Evolutionary conservation across 768 basidiomycete genomes (phyloP), one percentile per base, ranked within the genome.

Genomic region (Tulasnella sp.): DNA sequence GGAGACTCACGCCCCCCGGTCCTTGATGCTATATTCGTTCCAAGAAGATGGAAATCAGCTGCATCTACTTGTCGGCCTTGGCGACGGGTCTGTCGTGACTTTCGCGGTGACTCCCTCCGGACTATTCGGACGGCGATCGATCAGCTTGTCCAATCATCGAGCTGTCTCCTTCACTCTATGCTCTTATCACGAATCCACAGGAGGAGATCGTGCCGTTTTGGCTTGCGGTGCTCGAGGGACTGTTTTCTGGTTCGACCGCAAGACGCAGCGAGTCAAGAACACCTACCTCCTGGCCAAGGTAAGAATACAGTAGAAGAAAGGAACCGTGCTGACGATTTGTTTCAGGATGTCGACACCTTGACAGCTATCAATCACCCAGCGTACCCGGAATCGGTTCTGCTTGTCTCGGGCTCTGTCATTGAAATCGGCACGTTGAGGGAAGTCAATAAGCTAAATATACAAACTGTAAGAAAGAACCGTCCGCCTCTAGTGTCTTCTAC

Each of bases 381-480:
- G 6, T 81, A 79, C 69, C 67, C 69, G 21, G 71, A 74, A 0
- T 77, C 81, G 0, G 67, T 89, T n/a, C 63, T 85, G 19, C 66
- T 90, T 40, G 78, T 78, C 8, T 75, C 78, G 2, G 65, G 74
- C 0, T 71, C 72, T 4, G 71, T 75, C 0, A 67, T 92, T 14
- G 69, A 77, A 46, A 77, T 94, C 42, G 90, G 89, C 6, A 71
- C 71, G 4, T 75, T 89, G 11, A 70, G 73, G 31, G 77, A 83
- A 59, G 71, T 89, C 9, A 79, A 86, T 61, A 86, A 86, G 67
- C 74, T 91, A 67, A 85, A 93, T 63, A 80, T 93, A 43, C 80
- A 82, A 56, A 78, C 86, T 34, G 88, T 88, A 66, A 61, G 77
- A 60, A 27, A 4, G 40, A 37, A 48, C 11, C 29, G 14, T 56